Percentiles rank a stretch among this genome's conserved stretches.
Evolutionary conservation across 306 rosid genomes (phyloP).

Genomic region (Prosopis cineraria): DNA sequence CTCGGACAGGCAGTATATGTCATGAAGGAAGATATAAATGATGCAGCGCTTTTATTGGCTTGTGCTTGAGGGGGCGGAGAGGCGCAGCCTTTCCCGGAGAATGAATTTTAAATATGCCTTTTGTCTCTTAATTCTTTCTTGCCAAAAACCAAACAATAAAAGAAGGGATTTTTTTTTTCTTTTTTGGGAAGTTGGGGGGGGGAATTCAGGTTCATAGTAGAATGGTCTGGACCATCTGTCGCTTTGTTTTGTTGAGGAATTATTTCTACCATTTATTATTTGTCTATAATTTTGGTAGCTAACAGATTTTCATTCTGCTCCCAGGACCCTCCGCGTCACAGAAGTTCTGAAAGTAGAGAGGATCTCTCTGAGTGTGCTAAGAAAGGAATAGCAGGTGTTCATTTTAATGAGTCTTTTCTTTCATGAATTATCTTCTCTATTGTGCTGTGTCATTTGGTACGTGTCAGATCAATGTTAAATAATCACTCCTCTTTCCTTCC

Average conservation of each 20-base stretch:
- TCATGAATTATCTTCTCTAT: not conserved
- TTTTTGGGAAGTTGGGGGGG: not conserved
- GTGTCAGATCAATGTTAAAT: conserved; percentile 13
- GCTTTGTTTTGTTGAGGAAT: conserved; percentile 12
- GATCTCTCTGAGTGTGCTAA: conserved; percentile 93
- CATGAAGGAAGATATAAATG: not conserved
- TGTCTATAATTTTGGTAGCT: conserved; percentile 33
- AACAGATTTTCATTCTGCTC: conserved; percentile 32
- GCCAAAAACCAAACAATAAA: not conserved
- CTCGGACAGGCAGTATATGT: conserved; percentile 8
- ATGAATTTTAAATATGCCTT: conserved; percentile 20
- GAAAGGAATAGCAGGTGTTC: conserved; percentile 87
- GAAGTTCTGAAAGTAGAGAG: conserved; percentile 48
- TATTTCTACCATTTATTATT: not conserved
- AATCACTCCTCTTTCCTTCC: conserved; percentile 26
- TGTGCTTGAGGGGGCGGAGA: conserved; percentile 3
- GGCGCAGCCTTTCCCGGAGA: not conserved
- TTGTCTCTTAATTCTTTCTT: not conserved
- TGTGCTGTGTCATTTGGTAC: conserved; percentile 7
- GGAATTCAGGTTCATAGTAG: not conserved
- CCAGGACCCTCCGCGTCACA: conserved; percentile 67
- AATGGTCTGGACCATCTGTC: not conserved
- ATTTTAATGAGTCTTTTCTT: conserved; percentile 16
- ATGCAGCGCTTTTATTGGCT: not conserved
- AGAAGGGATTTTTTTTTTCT: too few relatives aligned